phyloP scores from a whole-genome alignment of 2,329 filamentous ascomycete genomes.

The Eurotiales sp. region DNA sequence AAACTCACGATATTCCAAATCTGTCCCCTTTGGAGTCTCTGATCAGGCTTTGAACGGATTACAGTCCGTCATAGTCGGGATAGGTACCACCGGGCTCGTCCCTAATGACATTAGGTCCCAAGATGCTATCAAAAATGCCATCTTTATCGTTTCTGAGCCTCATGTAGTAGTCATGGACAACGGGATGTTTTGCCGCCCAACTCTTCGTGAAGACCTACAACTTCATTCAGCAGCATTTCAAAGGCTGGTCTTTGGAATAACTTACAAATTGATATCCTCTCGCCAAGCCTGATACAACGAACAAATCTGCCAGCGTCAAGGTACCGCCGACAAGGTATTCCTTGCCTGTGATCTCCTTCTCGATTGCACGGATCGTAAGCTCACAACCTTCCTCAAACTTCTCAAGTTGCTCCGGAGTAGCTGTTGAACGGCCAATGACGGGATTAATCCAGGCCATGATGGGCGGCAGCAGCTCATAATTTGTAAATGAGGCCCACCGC shows the following conservation, averaged over 20 bases:
- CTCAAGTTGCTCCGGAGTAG: not conserved
- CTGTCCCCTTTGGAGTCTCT: not conserved
- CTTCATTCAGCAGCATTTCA: not conserved
- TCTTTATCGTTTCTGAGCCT: not conserved
- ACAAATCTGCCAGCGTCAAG: constrained; percentile 2
- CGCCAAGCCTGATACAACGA: constrained; percentile 3
- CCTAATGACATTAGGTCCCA: not conserved
- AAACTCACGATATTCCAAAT: no score
- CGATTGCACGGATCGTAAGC: constrained; percentile 1
- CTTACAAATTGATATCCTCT: constrained; percentile 8
- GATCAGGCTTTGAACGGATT: not conserved
- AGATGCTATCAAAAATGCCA: not conserved
- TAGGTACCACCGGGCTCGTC: constrained; percentile 7
- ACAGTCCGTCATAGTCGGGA: constrained; percentile 5
- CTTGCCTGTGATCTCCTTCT: constrained; percentile 5
- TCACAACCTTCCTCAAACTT: constrained; percentile 2
- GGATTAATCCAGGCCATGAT: constrained; percentile 7
- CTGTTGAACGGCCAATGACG: constrained; percentile 1
- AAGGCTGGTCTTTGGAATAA: not conserved
- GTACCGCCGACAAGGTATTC: constrained; percentile 1
- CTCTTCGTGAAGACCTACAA: constrained; percentile 6
- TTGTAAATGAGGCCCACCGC: constrained; percentile 8
- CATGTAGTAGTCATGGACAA: constrained; percentile 4
- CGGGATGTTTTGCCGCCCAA: constrained; percentile 4
- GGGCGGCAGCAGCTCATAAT: constrained; percentile 2